Conservation (phyloP, 2,329 filamentous ascomycete genomes). For the Alternaria arbusti region DNA sequence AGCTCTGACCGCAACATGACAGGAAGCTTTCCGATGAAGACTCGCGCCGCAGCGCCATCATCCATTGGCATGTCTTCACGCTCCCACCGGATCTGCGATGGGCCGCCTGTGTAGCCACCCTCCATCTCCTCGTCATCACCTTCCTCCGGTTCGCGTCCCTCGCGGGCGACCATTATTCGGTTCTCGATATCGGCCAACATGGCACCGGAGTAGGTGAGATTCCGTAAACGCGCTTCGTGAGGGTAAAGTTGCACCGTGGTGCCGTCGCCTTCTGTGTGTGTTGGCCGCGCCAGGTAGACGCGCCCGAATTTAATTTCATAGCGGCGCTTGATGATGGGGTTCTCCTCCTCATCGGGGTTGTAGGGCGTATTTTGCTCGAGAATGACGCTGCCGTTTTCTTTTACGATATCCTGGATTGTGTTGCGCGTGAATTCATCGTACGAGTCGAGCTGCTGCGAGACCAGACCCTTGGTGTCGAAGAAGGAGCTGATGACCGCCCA, state of each 20-base stretch:
- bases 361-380: conserved; percentile 90
- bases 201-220: conserved; percentile 92
- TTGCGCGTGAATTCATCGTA: conserved; percentile 96
- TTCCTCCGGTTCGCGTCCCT: conserved; percentile 70
- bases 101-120: conserved; percentile 37
- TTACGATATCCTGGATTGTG: conserved; percentile 92
- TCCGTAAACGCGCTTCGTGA: conserved; percentile 93
- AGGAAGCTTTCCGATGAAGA: conserved; percentile 94
- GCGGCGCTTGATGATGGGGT: conserved; percentile 80
- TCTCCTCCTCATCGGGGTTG: conserved; percentile 70
- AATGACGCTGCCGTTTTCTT: conserved; percentile 89
- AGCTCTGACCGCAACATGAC: conserved; percentile 99
- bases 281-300: conserved; percentile 85
- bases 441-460: conserved; percentile 96
- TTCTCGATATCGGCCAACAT: conserved; percentile 89
- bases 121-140: conserved; percentile 63
- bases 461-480: conserved; percentile 94
- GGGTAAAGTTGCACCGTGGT: conserved; percentile 84
- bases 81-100: conserved; percentile 54
- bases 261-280: conserved; percentile 92
- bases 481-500: conserved; percentile 98
- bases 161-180: conserved; percentile 81
- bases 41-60: conserved; percentile 67
- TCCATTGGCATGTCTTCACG: conserved; percentile 55
- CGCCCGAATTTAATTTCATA: conserved; percentile 96